Conservation (phyloP, 2,329 filamentous ascomycete species). For the Trichophyton schoenleinii region DNA sequence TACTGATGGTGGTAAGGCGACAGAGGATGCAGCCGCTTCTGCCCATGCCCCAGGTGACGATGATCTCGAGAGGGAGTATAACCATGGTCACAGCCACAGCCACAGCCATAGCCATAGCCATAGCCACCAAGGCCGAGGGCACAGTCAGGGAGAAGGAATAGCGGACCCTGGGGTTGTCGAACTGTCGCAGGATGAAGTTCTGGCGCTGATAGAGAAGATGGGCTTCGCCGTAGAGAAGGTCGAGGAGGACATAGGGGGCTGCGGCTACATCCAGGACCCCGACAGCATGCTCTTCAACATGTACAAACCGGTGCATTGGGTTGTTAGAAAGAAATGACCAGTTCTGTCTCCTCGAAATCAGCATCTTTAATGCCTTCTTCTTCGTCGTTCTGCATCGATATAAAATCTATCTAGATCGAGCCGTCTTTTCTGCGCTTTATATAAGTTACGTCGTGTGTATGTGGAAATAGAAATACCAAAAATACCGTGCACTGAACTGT, state of each 20-base stretch:
- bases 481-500: neutral
- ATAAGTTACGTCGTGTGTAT: too few relatives aligned
- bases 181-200: slow-evolving; percentile 76
- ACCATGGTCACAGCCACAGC: neutral
- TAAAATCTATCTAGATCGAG: too few relatives aligned
- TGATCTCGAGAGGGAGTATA: slow-evolving; percentile 19
- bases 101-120: slow-evolving; percentile 33
- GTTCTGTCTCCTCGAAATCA: neutral
- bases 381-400: neutral
- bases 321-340: slow-evolving; percentile 56
- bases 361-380: neutral
- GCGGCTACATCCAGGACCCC: slow-evolving; percentile 74
- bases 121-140: neutral
- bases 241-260: slow-evolving; percentile 39
- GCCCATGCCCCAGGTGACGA: slow-evolving; percentile 38
- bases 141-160: slow-evolving; percentile 35
- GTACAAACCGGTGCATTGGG: slow-evolving; percentile 73
- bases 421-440: neutral
- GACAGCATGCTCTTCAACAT: slow-evolving; percentile 75
- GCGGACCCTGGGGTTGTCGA: slow-evolving; percentile 85
- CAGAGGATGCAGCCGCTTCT: slow-evolving; percentile 30
- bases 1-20: slow-evolving; percentile 38
- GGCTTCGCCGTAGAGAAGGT: slow-evolving; percentile 63
- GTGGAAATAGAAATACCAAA: neutral
- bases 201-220: slow-evolving; percentile 57